Conservation (phyloP, 176 grass and related monocot species). For the Zea mays region Zm-B73-REFERENCE-NAM-5.0 NC_050098.1:23355501-23356000, state of each 20-base stretch:
- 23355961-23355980: too few species aligned
- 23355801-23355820: constrained; percentile 77
- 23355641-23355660: constrained; percentile 69
- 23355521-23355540: constrained; percentile 31
- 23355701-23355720: constrained; percentile 46
- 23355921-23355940: too few species aligned
- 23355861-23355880: constrained; percentile 6
- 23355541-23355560: constrained; percentile 8
- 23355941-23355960: too few species aligned
- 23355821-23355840: constrained; percentile 42
- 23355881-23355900: background rate
- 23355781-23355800: constrained; percentile 97
- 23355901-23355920: too few species aligned
- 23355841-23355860: background rate
- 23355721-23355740: constrained; percentile 44
- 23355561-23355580: constrained; percentile 22
- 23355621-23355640: constrained; percentile 88
- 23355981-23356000: too few species aligned
- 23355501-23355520: constrained; percentile 89
- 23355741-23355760: constrained; percentile 42
- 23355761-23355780: constrained; percentile 73
- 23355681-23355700: constrained; percentile 88
- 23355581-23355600: constrained; percentile 55
- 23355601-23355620: constrained; percentile 90
- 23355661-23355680: constrained; percentile 67